Percentiles rank a stretch among this genome's conserved stretches.
Evolutionary conservation across 345 rosid species (phyloP).

Genomic region (Populus tremula): DNA sequence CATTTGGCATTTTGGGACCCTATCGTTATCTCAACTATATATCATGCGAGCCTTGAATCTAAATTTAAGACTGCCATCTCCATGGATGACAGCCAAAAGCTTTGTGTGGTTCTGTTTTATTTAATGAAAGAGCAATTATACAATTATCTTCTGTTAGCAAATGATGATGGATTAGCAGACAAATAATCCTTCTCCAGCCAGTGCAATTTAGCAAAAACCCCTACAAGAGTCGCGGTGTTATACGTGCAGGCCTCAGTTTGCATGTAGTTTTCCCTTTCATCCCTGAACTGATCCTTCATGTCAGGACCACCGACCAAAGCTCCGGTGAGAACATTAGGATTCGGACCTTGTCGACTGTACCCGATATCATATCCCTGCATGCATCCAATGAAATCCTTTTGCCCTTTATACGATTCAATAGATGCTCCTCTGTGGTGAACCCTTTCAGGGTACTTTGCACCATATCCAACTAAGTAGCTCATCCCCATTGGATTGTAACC

Average conservation of each 20-base stretch:
- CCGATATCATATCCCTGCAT: constrained; percentile 76
- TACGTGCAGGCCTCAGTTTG: constrained; percentile 68
- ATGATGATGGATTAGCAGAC: not conserved
- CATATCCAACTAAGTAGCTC: constrained; percentile 85
- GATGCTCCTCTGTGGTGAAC: constrained; percentile 98
- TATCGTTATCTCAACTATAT: too few relatives aligned
- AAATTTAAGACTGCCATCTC: too few relatives aligned
- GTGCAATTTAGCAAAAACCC: constrained; percentile 53
- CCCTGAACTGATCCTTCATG: constrained; percentile 39
- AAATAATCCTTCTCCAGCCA: not conserved
- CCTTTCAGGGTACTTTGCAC: constrained; percentile 57
- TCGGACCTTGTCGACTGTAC: constrained; percentile 34
- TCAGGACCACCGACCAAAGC: constrained; percentile 72
- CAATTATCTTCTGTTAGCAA: not conserved
- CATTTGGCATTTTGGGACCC: too few relatives aligned
- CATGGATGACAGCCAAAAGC: too few relatives aligned
- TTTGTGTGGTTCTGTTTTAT: too few relatives aligned
- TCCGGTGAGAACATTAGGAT: constrained; percentile 50
- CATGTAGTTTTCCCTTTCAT: constrained; percentile 39
- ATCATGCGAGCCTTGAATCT: too few relatives aligned
- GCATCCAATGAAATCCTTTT: constrained; percentile 88
- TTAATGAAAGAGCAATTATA: not conserved
- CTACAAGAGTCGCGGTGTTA: constrained; percentile 52
- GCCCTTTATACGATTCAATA: constrained; percentile 57
- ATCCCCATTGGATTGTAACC: constrained; percentile 80